Evolutionary conservation across 2,329 filamentous ascomycete species (phyloP), one percentile per base, ranked within the genome.

Genomic region (Tolypocladium sp.): DNA sequence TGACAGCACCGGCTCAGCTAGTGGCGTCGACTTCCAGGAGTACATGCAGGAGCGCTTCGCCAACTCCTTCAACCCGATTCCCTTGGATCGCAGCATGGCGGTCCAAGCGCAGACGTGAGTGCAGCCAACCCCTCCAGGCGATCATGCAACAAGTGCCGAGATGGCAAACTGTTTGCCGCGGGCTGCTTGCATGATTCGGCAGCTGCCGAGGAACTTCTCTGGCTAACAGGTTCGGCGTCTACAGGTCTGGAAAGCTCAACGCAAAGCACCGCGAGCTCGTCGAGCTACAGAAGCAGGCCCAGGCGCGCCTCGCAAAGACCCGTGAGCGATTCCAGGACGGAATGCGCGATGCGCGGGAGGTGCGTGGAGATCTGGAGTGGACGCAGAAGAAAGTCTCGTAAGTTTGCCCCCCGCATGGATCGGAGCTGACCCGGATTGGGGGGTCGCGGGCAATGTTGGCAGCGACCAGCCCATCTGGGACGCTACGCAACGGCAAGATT

Each of bases 301-400:
- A 96, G 73, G 88, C 90, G 63, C 88, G 93, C 64, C 81, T 97
- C 60, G 90, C 90, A 55, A 88, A 88, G 70, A 89, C 89, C 42
- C 86, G 91, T 67, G 83, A 90, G 65, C 92, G 91, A 70, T 96
- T 97, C 72, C 82, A 90, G 57, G 90, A 96, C 67, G 93, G 93
- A 57, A 87, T 96, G 75, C 90, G 90, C 71, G 90, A 93, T 65
- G 93, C 92, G 30, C 92, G 91, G 67, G 92, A 97, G 69, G 92
- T 96, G 59, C 92, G 92, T 74, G 84, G 86, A 61, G 92, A 97
- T 77, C 81, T 99, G 54, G 92, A 97, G 73, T 97, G 92, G 90
- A 95, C 92, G 60, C 91, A 96, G 73, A 95, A 96, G 81, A 92
- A 93, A 74, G 89, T 97, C 68, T 87, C 87, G 93, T 97, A 77